Percentiles rank a stretch among this genome's conserved stretches.
These are phyloP conservation scores for Apiotrichum laibachii DNA, from an alignment of 1,284 basidiomycete species.

Conservation along the genomic window DNA sequence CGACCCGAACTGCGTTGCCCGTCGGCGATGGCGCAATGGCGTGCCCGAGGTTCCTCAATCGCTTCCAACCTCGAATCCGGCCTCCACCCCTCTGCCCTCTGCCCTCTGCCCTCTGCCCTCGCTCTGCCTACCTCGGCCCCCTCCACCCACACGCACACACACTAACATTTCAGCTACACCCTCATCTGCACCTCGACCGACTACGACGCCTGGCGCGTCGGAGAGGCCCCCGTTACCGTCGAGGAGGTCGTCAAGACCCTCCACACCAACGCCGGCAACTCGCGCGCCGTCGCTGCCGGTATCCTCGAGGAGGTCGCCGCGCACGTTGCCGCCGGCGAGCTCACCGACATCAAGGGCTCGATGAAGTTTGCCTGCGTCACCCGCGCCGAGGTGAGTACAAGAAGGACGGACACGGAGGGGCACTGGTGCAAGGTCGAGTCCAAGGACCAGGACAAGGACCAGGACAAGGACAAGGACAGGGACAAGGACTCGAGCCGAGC, in stretches of 20 bases:
- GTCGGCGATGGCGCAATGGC: too few relatives aligned
- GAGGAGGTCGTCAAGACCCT: constrained; percentile 80
- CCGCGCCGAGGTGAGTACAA: constrained; percentile 54
- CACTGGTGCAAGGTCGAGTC: not conserved
- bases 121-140: not conserved
- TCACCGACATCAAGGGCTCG: constrained; percentile 67
- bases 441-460: too few relatives aligned
- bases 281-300: constrained; percentile 64
- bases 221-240: constrained; percentile 77
- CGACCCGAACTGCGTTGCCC: too few relatives aligned
- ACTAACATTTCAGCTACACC: constrained; percentile 63
- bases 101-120: not conserved
- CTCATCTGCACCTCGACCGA: constrained; percentile 87
- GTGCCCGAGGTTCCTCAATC: not conserved
- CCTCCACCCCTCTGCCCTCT: not conserved
- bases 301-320: constrained; percentile 75
- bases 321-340: constrained; percentile 57
- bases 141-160: not conserved
- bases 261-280: constrained; percentile 76
- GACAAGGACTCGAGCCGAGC: too few relatives aligned
- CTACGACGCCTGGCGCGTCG: constrained; percentile 84
- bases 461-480: too few relatives aligned
- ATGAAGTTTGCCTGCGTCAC: constrained; percentile 89
- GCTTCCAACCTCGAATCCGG: too few relatives aligned
- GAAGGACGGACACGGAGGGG: not conserved